Conservation (phyloP, 2,329 filamentous ascomycete genomes). For the Elsinoe fawcettii region DNA sequence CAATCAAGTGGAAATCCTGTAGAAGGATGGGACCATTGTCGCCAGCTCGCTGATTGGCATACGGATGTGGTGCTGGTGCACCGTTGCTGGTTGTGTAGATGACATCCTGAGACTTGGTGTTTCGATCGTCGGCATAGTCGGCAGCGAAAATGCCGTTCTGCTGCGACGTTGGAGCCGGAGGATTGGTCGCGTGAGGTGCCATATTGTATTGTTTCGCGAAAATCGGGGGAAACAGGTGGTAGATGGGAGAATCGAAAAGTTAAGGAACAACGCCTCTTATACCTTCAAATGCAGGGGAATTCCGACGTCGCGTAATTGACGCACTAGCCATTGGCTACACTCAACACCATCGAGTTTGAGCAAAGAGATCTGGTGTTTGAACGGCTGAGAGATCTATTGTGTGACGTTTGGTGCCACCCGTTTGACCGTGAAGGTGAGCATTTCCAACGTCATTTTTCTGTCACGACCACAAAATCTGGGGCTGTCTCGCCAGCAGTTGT, state of each 20-base stretch:
- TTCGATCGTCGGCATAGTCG: slow-evolving; percentile 40
- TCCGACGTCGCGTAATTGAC: neutral
- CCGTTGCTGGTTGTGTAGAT: slow-evolving; percentile 52
- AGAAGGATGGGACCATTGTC: slow-evolving; percentile 52
- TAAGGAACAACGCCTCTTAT: neutral
- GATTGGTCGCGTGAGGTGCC: neutral
- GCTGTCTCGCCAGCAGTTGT: slow-evolving; percentile 9
- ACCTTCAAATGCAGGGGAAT: neutral
- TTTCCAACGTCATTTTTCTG: slow-evolving; percentile 9
- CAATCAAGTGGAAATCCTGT: slow-evolving; percentile 45
- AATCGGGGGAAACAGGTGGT: neutral
- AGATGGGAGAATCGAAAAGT: neutral
- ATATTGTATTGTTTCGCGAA: neutral
- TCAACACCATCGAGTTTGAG: neutral
- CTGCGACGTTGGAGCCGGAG: slow-evolving; percentile 21
- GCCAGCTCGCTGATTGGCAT: slow-evolving; percentile 49
- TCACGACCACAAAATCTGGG: slow-evolving; percentile 9
- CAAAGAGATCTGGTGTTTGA: neutral
- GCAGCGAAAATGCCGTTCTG: slow-evolving; percentile 34
- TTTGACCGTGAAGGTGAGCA: neutral
- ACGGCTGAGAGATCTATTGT: neutral
- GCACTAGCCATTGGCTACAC: slow-evolving; percentile 10
- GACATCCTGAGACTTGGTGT: slow-evolving; percentile 36
- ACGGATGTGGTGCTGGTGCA: slow-evolving; percentile 45
- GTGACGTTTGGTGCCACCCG: slow-evolving; percentile 5